Base-by-base conservation (phyloP, 2,329 filamentous ascomycete species). In the Cytospora piceae region DNA sequence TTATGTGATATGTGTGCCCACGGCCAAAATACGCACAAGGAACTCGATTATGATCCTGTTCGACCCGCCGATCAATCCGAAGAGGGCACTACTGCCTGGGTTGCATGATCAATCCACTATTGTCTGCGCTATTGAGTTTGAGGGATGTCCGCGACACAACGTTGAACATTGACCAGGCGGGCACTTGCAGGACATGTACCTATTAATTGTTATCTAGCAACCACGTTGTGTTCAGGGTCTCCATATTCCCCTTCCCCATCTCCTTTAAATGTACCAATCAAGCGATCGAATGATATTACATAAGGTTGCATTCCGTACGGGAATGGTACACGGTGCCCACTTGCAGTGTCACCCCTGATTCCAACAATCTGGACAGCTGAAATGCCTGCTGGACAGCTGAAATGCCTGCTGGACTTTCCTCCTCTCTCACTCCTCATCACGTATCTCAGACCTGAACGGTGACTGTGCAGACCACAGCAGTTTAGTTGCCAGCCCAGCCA, bases 331-430 rank as follows among this genome's bases (percentile, higher is more conserved):
- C 4, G 17, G 20, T 42, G 17, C 20, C 39, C 39, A 42, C 39
- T 49, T 34, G 58, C 61, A 11, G 53, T 58, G 7, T 53, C 17
- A 42, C 61, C 61, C 12, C 54, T 22, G 54, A 22, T 1, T 32
- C 29, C 29, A n/a, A 27, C 6, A 32, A n/a, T 32, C 22, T n/a
- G 15, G 27, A 14, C 22, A 20, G 27, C 1, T 14, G 34, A 57
- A 34, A 8, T 12, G 9, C 24, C 24, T 57, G 22, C 20, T 17
- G 22, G 34, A 8, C 32, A n/a, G n/a, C n/a, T n/a, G 34, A 57
- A 34, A 8, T 12, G 9, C 24, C 24, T 57, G 22, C 20, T 17
- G 22, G 34, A 8, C 32, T n/a, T 17, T 24, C 15, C 31, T 7
- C 32, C 31, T 37, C n/a, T 37, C 22, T n/a, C 31, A 57, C 27